Evolutionary conservation across 495 filamentous ascomycete genomes (phyloP).

Genomic region (Aspergillus nanangensis): DNA sequence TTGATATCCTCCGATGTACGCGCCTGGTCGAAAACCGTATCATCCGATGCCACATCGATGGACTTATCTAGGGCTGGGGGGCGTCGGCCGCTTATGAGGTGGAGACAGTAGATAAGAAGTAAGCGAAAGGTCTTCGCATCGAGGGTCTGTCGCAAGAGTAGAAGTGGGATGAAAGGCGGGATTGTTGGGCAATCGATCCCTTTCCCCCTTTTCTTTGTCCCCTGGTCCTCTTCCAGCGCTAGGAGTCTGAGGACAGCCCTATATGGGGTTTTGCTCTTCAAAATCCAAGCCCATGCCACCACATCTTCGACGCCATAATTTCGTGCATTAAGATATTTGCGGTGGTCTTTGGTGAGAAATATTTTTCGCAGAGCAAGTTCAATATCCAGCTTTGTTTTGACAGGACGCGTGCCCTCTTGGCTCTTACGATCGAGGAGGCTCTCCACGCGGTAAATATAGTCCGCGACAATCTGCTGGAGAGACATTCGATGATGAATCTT

Average conservation of each 20-base stretch:
- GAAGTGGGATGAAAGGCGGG: slow-evolving; percentile 47
- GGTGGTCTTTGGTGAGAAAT: slow-evolving; percentile 23
- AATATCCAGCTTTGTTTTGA: slow-evolving; percentile 1
- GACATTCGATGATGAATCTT: slow-evolving; percentile 14
- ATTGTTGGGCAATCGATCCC: slow-evolving; percentile 15
- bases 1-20: slow-evolving; percentile 6
- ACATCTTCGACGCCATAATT: slow-evolving; percentile 48
- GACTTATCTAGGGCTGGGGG: slow-evolving; percentile 10
- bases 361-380: slow-evolving; percentile 20
- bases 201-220: slow-evolving; percentile 7
- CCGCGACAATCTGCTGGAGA: slow-evolving; percentile 32
- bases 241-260: slow-evolving; percentile 41
- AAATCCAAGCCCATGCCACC: slow-evolving; percentile 54
- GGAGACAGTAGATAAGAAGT: slow-evolving; percentile 38
- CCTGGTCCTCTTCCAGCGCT: slow-evolving; percentile 21
- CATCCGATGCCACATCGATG: background rate
- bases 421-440: slow-evolving; percentile 15
- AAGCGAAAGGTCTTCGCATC: slow-evolving; percentile 37
- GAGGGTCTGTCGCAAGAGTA: slow-evolving; percentile 45
- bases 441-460: slow-evolving; percentile 37
- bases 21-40: slow-evolving; percentile 11
- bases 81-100: slow-evolving; percentile 31
- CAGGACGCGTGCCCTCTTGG: background rate
- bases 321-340: slow-evolving; percentile 29
- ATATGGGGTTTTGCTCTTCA: slow-evolving; percentile 37